Base-by-base conservation (phyloP, 2,329 filamentous ascomycete genomes). In the Neopestalotiopsis sp. region DNA sequence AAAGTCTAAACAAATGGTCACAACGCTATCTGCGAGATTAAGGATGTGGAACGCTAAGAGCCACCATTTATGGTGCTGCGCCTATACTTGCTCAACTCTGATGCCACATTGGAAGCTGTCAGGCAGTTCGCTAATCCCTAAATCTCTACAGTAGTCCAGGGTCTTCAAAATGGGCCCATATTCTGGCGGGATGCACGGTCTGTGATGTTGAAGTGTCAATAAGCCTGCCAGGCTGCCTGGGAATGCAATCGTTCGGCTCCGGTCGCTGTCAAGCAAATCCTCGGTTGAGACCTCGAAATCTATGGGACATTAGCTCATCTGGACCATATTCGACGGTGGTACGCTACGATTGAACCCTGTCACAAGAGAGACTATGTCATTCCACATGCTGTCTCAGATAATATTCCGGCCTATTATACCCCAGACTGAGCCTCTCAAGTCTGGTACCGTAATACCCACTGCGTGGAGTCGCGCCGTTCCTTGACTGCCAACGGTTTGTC, bases 401-500 rank as follows among this genome's bases (percentile, higher is more conserved):
- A 62, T 62, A 62, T 40, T 62, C 59, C 59, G 59, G 32, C 59
- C n/a, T 62, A 20, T 20, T 62, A 62, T 62, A 62, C 59, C 30
- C n/a, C 59, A 24, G n/a, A 62, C n/a, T 34, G 45, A 52, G 45
- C 45, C n/a, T 34, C 59, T 34, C 28, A 34, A 62, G 30, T 62
- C 20, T 62, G 59, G 59, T 38, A 62, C 30, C 30, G 32, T 34
- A 24, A 52, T 52, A 52, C 45, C 34, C 32, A 62, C 28, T 59
- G 13, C 57, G 30, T 59, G 57, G 30, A 38, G 59, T 40, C 32
- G 59, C 34, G 32, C 59, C 59, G 14, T 17, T 20, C 32, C n/a
- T 20, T 40, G n/a, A 40, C 32, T 34, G 34, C n/a, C 28, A 20
- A 40, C 32, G 17, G 59, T 34, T 38, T 10, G 34, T 40, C 59